Percentiles rank a stretch among this genome's conserved stretches.
Conservation (phyloP, 495 filamentous ascomycete species). For the Astrothelium macrocarpum region DNA sequence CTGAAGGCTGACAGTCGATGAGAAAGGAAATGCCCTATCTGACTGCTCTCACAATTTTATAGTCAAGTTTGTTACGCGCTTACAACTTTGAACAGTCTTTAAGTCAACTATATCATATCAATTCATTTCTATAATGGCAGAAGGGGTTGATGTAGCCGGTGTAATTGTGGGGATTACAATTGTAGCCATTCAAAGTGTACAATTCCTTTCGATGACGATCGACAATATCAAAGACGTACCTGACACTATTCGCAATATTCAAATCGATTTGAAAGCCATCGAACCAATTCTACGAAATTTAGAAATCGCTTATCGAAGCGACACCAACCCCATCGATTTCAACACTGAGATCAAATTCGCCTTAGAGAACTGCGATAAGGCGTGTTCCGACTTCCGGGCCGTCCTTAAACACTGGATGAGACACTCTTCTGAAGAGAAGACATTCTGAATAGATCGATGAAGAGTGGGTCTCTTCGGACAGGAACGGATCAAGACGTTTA, state of each 20-base stretch:
- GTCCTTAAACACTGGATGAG: neutral
- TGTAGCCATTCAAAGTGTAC: neutral
- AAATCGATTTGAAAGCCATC: neutral
- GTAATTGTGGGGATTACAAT: neutral
- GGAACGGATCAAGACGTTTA: neutral
- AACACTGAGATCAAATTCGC: neutral
- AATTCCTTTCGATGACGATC: neutral
- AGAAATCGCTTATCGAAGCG: neutral
- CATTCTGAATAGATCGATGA: neutral
- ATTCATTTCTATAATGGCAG: neutral
- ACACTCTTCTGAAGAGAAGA: neutral
- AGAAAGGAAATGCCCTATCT: neutral
- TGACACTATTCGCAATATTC: neutral
- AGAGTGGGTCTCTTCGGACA: conserved; percentile 1
- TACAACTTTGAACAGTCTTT: neutral
- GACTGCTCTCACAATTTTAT: neutral
- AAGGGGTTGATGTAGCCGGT: neutral
- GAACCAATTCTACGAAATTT: neutral
- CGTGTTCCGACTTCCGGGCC: neutral
- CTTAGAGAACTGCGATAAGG: neutral
- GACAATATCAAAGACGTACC: neutral
- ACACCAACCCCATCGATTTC: neutral
- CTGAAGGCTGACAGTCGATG: neutral
- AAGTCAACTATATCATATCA: neutral
- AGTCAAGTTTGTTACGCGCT: neutral